phyloP scores from a whole-genome alignment of 129 eudicot species.

The Arctium minus region DNA sequence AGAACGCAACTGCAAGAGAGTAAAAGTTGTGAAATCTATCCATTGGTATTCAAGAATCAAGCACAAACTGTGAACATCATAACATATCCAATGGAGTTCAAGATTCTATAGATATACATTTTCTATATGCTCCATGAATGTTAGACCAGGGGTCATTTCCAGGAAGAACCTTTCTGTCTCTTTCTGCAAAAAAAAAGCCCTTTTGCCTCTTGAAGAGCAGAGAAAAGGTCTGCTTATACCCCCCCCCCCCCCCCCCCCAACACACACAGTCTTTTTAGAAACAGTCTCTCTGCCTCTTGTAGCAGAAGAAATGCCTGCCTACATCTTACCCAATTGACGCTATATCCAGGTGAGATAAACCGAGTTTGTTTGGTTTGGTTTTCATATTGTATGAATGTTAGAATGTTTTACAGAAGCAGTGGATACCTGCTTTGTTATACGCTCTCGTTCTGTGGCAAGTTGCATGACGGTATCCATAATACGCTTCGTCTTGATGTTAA shows the following conservation, averaged over 20 bases:
- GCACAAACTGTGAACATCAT: background rate
- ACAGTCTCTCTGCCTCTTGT: too few relatives aligned
- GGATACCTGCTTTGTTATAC: conserved; percentile 69
- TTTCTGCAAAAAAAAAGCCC: background rate
- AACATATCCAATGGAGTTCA: background rate
- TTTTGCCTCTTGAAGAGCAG: too few relatives aligned
- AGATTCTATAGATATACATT: background rate
- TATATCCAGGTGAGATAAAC: too few relatives aligned
- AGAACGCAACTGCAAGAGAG: conserved; percentile 50
- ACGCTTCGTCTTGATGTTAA: conserved; percentile 49
- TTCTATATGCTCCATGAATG: background rate
- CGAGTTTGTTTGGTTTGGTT: background rate
- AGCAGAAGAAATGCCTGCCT: too few relatives aligned
- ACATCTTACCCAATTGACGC: too few relatives aligned
- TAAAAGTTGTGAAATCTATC: background rate
- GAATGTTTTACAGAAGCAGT: background rate
- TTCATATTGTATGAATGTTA: background rate
- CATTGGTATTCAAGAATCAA: background rate
- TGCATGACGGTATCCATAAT: conserved; percentile 78
- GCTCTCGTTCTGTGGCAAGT: conserved; percentile 80
- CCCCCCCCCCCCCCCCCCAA: too few relatives aligned
- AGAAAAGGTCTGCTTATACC: too few relatives aligned
- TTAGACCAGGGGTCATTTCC: background rate
- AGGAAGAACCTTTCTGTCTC: background rate
- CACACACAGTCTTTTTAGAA: background rate